Percentiles rank a stretch among this genome's conserved stretches.
Conservation (phyloP, 495 filamentous ascomycete species). For the Symbiotaphrina buchneri region DNA sequence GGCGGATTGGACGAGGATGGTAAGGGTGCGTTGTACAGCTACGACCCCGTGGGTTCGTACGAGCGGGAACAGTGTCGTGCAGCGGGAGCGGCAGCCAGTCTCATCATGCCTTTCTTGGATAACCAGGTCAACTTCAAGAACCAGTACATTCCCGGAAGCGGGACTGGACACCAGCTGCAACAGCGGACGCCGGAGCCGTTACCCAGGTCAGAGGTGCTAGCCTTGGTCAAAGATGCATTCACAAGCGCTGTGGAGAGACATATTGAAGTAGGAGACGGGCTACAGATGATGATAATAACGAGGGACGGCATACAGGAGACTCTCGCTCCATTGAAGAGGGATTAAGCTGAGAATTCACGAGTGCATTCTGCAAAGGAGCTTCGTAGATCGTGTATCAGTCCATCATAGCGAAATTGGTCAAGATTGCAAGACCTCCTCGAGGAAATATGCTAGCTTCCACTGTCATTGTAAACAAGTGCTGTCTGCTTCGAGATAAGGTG, state of each 20-base stretch:
- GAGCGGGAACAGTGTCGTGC: slow-evolving; percentile 91
- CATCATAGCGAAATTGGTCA: no score
- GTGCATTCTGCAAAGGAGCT: no score
- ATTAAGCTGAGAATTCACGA: no score
- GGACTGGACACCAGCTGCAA: slow-evolving; percentile 58
- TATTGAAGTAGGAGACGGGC: slow-evolving; percentile 90
- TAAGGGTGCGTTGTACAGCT: slow-evolving; percentile 83
- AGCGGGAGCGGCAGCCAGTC: slow-evolving; percentile 78
- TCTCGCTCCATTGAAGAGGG: slow-evolving; percentile 67
- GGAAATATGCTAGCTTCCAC: no score
- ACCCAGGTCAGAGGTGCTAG: slow-evolving; percentile 49
- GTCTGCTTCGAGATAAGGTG: no score
- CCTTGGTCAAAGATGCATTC: slow-evolving; percentile 87
- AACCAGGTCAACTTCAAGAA: slow-evolving; percentile 99
- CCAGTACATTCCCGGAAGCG: slow-evolving; percentile 81
- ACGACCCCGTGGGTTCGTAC: slow-evolving; percentile 92
- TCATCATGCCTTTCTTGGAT: slow-evolving; percentile 98
- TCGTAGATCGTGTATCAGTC: no score
- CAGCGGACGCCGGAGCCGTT: slow-evolving; percentile 42
- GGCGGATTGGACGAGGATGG: slow-evolving; percentile 90
- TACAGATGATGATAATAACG: slow-evolving; percentile 90
- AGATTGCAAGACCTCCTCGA: no score
- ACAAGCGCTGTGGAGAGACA: slow-evolving; percentile 95
- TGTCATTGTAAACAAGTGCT: no score
- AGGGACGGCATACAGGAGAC: slow-evolving; percentile 73